These are phyloP conservation scores for Mortierella sp. DNA, from an alignment of 371 early-diverging fungal genomes.

Conservation along the genomic window DNA sequence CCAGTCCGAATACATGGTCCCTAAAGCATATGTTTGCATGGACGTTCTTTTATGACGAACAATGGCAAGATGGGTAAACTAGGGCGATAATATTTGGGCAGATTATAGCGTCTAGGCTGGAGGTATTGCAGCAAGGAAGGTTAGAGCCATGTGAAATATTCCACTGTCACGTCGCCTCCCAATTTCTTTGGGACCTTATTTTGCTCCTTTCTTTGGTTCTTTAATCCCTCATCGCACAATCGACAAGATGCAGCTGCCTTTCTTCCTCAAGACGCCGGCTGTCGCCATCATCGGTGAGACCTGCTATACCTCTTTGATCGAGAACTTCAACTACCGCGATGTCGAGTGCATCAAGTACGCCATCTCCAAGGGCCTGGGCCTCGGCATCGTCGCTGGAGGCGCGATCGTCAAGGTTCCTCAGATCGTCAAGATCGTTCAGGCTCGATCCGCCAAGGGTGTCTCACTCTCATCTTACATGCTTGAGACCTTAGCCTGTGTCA, in stretches of 20 bases:
- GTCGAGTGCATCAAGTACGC: constrained; percentile 82
- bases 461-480: constrained; percentile 82
- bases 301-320: constrained; percentile 77
- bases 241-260: constrained; percentile 58
- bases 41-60: too few species aligned
- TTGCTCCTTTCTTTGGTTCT: background rate
- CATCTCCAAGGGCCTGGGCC: constrained; percentile 89
- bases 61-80: too few species aligned
- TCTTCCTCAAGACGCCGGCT: constrained; percentile 62
- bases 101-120: too few species aligned
- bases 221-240: background rate
- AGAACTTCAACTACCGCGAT: constrained; percentile 73
- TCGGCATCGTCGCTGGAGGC: constrained; percentile 92
- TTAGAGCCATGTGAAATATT: too few species aligned
- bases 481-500: constrained; percentile 84
- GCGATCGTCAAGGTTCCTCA: constrained; percentile 96
- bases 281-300: constrained; percentile 74
- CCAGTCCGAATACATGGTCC: too few species aligned
- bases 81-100: too few species aligned
- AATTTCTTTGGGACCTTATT: background rate
- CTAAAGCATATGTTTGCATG: too few species aligned
- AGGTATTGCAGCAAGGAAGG: too few species aligned
- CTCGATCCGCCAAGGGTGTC: constrained; percentile 84
- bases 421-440: constrained; percentile 85
- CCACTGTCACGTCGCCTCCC: background rate